phyloP scores from a whole-genome alignment of 2,329 filamentous ascomycete species.

The Clonostachys byssicola region DNA sequence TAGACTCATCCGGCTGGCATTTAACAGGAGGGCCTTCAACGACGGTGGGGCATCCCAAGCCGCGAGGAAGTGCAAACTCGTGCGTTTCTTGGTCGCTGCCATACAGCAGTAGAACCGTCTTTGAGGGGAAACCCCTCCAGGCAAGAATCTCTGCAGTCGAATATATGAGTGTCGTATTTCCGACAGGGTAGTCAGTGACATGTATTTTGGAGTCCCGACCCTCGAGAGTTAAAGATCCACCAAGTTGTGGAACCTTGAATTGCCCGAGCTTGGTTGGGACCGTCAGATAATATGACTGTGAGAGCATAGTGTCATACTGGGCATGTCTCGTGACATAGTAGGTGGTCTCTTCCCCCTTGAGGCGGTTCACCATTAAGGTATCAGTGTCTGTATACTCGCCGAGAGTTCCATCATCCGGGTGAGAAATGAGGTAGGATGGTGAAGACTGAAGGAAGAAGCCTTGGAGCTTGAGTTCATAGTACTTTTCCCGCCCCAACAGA shows the following conservation, averaged over 20 bases:
- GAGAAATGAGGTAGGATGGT: conserved; percentile 61
- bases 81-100: conserved; percentile 58
- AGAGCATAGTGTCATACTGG: conserved; percentile 54
- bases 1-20: too few relatives aligned
- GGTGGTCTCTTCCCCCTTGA: conserved; percentile 46
- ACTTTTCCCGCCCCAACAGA: conserved; percentile 67
- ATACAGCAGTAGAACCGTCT: conserved; percentile 60
- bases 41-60: too few relatives aligned
- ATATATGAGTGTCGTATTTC: conserved; percentile 56
- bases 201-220: conserved; percentile 66
- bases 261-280: conserved; percentile 55
- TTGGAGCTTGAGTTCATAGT: conserved; percentile 72
- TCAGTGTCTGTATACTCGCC: conserved; percentile 47
- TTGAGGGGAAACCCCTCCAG: conserved; percentile 59
- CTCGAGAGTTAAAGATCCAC: conserved; percentile 50
- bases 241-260: conserved; percentile 54
- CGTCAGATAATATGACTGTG: conserved; percentile 59
- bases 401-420: conserved; percentile 41
- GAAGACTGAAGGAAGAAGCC: conserved; percentile 73
- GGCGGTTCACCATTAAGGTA: conserved; percentile 55
- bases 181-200: conserved; percentile 62
- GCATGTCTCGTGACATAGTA: conserved; percentile 68
- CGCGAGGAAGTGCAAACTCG: conserved; percentile 39
- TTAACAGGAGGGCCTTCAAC: too few relatives aligned
- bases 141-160: conserved; percentile 68